These are phyloP conservation scores for Melaleuca alternifolia DNA, from an alignment of 345 rosid genomes.

Conservation along the genomic window DNA sequence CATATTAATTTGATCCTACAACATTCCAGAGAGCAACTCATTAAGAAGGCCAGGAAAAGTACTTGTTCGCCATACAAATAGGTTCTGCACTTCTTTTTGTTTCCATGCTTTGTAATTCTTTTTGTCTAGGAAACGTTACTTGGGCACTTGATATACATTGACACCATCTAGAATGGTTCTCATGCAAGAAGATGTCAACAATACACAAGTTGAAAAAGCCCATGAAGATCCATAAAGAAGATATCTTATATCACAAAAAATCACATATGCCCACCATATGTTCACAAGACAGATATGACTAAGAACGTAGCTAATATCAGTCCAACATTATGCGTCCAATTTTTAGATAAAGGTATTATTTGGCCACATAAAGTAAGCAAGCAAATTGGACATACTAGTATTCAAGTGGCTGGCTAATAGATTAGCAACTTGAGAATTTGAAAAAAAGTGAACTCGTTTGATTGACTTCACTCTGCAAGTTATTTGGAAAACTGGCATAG, in stretches of 20 bases:
- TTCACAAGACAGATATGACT: not conserved
- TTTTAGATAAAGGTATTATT: not conserved
- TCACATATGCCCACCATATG: not conserved
- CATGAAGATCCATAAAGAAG: not conserved
- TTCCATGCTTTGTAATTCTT: not conserved
- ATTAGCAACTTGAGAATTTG: not conserved
- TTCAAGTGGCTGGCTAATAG: not conserved
- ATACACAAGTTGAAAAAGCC: not conserved
- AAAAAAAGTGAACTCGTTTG: not conserved
- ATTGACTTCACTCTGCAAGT: not conserved
- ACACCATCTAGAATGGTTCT: not conserved
- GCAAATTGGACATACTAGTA: not conserved
- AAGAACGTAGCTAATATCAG: not conserved
- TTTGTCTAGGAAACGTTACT: not conserved
- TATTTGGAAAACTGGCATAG: not conserved
- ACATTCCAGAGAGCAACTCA: conserved; percentile 1
- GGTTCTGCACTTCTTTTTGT: not conserved
- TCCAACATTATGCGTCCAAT: not conserved
- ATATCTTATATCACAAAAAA: not conserved
- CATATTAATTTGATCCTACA: conserved; percentile 89
- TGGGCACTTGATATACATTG: not conserved
- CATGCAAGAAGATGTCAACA: not conserved
- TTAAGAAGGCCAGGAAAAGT: not conserved
- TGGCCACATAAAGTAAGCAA: not conserved
- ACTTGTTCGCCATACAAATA: not conserved